Percentiles rank a stretch among this genome's conserved stretches.
These are phyloP conservation scores for Aspergillus aculeatinus DNA, from an alignment of 2,329 filamentous ascomycete genomes.

Conservation along the genomic window DNA sequence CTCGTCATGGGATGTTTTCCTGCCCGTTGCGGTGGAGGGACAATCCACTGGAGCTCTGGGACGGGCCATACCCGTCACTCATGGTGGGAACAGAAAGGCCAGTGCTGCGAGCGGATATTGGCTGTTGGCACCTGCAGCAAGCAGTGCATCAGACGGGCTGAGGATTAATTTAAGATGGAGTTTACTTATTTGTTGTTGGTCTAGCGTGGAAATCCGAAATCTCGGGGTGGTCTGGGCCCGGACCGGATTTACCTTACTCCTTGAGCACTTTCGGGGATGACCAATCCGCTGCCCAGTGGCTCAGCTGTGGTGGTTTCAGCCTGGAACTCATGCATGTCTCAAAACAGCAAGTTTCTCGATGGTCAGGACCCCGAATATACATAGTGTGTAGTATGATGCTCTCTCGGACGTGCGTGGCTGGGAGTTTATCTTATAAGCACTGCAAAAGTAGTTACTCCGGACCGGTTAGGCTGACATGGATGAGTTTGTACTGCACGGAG, in stretches of 20 bases:
- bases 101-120: background rate
- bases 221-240: background rate
- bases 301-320: too few species aligned
- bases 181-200: background rate
- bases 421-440: too few species aligned
- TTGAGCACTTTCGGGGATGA: background rate
- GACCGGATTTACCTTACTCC: background rate
- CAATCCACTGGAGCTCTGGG: background rate
- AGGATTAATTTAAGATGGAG: background rate
- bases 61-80: background rate
- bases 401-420: too few species aligned
- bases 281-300: background rate
- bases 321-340: too few species aligned
- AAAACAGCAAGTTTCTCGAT: too few species aligned
- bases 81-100: background rate
- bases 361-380: too few species aligned
- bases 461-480: background rate
- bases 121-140: background rate
- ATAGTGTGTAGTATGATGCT: too few species aligned
- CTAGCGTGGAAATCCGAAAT: background rate
- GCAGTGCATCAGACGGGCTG: background rate
- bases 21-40: background rate
- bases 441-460: too few species aligned
- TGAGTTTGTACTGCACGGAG: background rate
- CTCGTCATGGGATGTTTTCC: background rate